Percentiles rank a stretch among this genome's conserved stretches.
These are phyloP conservation scores for Penicillium lividum DNA, from an alignment of 495 filamentous ascomycete genomes.

Conservation along the genomic window DNA sequence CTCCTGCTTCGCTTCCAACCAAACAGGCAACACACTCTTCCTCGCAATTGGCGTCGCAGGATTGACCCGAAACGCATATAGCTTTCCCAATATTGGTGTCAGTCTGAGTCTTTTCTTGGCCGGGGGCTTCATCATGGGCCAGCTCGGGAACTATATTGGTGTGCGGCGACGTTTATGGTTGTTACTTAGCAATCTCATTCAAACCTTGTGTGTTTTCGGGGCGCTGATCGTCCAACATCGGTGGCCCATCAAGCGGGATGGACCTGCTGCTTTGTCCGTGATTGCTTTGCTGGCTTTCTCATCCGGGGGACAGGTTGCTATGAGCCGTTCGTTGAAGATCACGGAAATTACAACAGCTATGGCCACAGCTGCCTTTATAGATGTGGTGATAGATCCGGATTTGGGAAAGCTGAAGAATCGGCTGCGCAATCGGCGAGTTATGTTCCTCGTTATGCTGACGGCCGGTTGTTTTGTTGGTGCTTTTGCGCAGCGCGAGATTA, in stretches of 20 bases:
- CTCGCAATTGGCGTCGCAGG: conserved; percentile 53
- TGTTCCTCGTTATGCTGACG: conserved; percentile 52
- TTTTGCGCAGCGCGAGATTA: conserved; percentile 18
- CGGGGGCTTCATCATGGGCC: conserved; percentile 55
- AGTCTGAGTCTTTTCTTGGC: conserved; percentile 57
- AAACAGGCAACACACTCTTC: conserved; percentile 65
- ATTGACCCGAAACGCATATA: conserved; percentile 36
- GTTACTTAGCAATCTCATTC: conserved; percentile 50
- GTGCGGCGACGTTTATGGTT: conserved; percentile 53
- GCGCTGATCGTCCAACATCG: conserved; percentile 50
- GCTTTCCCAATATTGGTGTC: conserved; percentile 50
- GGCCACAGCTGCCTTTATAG: conserved; percentile 65
- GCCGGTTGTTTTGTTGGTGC: conserved; percentile 57
- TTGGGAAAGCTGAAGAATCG: conserved; percentile 48
- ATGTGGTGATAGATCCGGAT: conserved; percentile 56
- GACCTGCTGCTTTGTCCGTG: conserved; percentile 38
- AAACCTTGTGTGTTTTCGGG: conserved; percentile 55
- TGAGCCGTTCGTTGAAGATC: conserved; percentile 53
- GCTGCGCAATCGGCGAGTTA: conserved; percentile 49
- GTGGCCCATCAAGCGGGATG: conserved; percentile 31
- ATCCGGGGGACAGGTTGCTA: conserved; percentile 60
- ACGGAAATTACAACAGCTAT: conserved; percentile 68
- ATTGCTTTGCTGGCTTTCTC: conserved; percentile 56
- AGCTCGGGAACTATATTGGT: conserved; percentile 55
- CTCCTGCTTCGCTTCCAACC: conserved; percentile 65